phyloP scores from a whole-genome alignment of 805 yeast genomes.

The Phaffomyces opuntiae region DNA sequence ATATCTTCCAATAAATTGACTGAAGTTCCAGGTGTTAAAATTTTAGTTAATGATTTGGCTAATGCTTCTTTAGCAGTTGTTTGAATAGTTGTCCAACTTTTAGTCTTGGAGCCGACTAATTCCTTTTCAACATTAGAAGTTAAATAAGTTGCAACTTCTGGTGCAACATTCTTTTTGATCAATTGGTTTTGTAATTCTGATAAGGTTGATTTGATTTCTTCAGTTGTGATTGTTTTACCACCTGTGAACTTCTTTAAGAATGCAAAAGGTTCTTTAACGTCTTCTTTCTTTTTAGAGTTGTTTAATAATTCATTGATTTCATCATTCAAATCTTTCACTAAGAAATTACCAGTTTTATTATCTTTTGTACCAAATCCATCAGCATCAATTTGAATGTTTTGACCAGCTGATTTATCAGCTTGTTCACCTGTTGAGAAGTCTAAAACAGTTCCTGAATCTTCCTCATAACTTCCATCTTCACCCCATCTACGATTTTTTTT shows the following conservation, averaged over 20 bases:
- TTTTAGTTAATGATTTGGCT: slow-evolving; percentile 56
- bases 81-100: slow-evolving; percentile 66
- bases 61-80: slow-evolving; percentile 63
- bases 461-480: slow-evolving; percentile 51
- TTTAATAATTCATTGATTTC: slow-evolving; percentile 38
- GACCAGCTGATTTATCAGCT: slow-evolving; percentile 10
- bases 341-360: slow-evolving; percentile 47
- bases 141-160: slow-evolving; percentile 72
- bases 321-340: slow-evolving; percentile 55
- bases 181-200: slow-evolving; percentile 67
- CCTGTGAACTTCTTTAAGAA: slow-evolving; percentile 59
- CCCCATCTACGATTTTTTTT: slow-evolving; percentile 60
- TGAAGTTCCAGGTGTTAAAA: slow-evolving; percentile 87
- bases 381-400: slow-evolving; percentile 23
- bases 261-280: slow-evolving; percentile 39
- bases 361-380: slow-evolving; percentile 34
- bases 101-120: slow-evolving; percentile 65
- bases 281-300: slow-evolving; percentile 20
- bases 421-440: slow-evolving; percentile 45
- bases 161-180: slow-evolving; percentile 83
- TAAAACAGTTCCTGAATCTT: slow-evolving; percentile 33
- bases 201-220: slow-evolving; percentile 60
- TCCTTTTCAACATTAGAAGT: slow-evolving; percentile 64
- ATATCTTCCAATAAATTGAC: slow-evolving; percentile 82
- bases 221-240: slow-evolving; percentile 56